Conservation (phyloP, 257 asterid genomes). For the Rauvolfia tetraphylla region DNA sequence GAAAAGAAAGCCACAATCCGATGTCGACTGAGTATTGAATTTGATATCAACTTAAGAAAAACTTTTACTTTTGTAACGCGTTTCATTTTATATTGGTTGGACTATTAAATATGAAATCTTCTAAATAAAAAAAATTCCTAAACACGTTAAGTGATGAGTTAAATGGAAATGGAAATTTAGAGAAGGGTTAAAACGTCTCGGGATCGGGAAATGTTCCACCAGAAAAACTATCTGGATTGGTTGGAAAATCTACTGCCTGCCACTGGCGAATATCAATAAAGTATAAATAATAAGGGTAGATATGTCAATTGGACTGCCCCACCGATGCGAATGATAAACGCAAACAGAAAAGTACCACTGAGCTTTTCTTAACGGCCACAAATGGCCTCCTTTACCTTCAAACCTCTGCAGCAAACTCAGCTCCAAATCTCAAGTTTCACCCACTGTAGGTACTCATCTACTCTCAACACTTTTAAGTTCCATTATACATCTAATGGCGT, state of each 20-base stretch:
- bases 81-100: too few species aligned
- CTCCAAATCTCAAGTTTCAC: conserved; percentile 46
- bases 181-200: not conserved
- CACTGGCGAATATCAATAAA: not conserved
- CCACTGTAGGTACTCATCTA: conserved; percentile 37
- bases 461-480: conserved; percentile 39
- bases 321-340: too few species aligned
- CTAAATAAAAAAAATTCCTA: too few species aligned
- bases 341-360: not conserved
- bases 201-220: not conserved
- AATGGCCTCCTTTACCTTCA: conserved; percentile 48
- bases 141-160: too few species aligned
- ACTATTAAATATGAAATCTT: too few species aligned
- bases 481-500: conserved; percentile 14
- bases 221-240: not conserved
- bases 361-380: conserved; percentile 38
- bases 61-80: too few species aligned
- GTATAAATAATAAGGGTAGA: not conserved
- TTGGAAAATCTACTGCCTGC: not conserved
- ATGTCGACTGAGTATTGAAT: too few species aligned
- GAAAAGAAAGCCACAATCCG: too few species aligned
- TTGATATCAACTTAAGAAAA: too few species aligned
- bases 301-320: conserved; percentile 2
- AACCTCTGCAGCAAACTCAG: conserved; percentile 48
- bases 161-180: not conserved